Conservation (phyloP, 352 stramenopile genomes). For the Globisporangium acanthophoron region DNA sequence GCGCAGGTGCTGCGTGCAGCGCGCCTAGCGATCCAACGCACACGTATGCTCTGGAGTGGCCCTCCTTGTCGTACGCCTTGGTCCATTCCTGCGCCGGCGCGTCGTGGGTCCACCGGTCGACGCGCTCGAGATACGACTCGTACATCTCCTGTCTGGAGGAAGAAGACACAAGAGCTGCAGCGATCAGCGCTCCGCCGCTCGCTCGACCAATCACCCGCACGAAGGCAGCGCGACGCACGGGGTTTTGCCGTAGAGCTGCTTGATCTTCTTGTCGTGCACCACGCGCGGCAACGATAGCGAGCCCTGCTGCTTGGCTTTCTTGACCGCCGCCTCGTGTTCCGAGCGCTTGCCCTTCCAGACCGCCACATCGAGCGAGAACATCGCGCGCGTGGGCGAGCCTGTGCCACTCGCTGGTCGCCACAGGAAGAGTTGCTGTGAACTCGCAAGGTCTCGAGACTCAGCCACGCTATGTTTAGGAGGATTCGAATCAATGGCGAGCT, state of each 20-base stretch:
- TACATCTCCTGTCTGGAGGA: conserved; percentile 58
- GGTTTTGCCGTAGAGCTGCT: conserved; percentile 55
- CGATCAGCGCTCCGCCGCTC: not conserved
- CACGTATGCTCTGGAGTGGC: conserved; percentile 42
- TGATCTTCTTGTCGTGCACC: conserved; percentile 27
- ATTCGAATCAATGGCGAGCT: no score
- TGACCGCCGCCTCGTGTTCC: conserved; percentile 25
- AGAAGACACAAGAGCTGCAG: not conserved
- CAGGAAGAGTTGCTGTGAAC: no score
- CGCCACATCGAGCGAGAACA: conserved; percentile 61
- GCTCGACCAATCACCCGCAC: not conserved
- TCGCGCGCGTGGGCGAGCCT: not conserved
- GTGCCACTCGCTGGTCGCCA: not conserved
- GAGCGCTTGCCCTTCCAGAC: conserved; percentile 36
- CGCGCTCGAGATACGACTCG: conserved; percentile 50
- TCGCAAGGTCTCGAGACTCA: no score
- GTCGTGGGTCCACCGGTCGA: conserved; percentile 43
- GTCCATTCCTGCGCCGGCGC: conserved; percentile 38
- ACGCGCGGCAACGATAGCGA: conserved; percentile 17
- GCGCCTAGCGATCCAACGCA: conserved; percentile 14
- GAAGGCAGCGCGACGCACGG: conserved; percentile 19
- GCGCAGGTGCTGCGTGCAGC: not conserved
- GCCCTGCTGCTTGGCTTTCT: conserved; percentile 21
- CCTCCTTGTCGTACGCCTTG: conserved; percentile 50
- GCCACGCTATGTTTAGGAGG: no score